Base-by-base conservation (phyloP, 2,329 filamentous ascomycete species). In the Xylariomycetidae sp. region DNA sequence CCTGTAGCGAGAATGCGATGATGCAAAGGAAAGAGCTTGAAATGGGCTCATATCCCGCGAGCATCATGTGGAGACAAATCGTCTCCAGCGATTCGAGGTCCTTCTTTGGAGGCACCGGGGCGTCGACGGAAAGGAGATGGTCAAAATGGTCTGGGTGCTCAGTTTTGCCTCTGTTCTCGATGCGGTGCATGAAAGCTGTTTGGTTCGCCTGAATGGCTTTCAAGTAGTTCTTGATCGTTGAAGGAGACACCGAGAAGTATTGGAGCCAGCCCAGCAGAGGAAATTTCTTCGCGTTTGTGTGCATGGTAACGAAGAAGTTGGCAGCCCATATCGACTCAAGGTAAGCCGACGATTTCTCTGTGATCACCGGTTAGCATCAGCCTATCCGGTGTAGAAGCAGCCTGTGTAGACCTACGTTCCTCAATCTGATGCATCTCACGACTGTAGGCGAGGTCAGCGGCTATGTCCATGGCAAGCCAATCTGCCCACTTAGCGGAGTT, bases 101-200 rank as follows among this genome's bases (percentile, higher is more conserved):
- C 15, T 35, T 31, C 22, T 42, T 33, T 31, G 18, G 25, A 2
- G 43, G 40, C 3, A 13, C 20, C 6, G 42, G 38, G 4, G 14
- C 24, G 9, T 44, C 34, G 2, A 34, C 18, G 1, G 37, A 37
- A 5, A 46, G 10, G 2, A 48, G 28, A 5, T 43, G 34, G 5
- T 50, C 43, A 18, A 47, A 42, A 19, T 46, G 42, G 37, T 50
- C 47, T 4, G 31, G 19, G 28, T 47, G 42, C 16, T 40, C 22
- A 2, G 31, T 30, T 9, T 36, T 32, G 13, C 39, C 42, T 1
- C 40, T 38, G 4, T 31, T 31, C 13, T 40, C 34, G 17, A 50
- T 44, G 6, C 46, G 44, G n/a, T 18, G 19, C n/a, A 37, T 18
- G 0, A 46, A 25, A 6, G 36, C 39, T 14, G 42, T 17, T 0